phyloP scores from a whole-genome alignment of 2,329 filamentous ascomycete species.

The Camillea tinctor region DNA sequence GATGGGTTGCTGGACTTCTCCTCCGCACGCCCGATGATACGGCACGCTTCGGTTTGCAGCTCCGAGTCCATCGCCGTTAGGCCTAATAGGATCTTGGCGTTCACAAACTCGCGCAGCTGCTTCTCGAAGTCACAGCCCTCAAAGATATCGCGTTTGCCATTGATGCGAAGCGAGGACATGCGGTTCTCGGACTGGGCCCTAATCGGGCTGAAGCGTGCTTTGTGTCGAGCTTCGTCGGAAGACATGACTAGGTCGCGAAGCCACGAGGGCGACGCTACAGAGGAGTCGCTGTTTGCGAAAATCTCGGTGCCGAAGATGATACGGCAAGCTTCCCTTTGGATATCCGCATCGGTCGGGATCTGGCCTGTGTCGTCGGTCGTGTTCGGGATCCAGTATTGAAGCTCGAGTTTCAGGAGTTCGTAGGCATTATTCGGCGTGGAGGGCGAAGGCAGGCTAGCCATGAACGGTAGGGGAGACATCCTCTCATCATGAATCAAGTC shows the following conservation, averaged over 20 bases:
- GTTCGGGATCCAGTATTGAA: conserved; percentile 51
- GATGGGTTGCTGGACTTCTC: conserved; percentile 48
- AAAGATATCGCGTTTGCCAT: conserved; percentile 57
- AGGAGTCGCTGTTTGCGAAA: conserved; percentile 40
- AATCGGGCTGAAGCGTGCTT: conserved; percentile 49
- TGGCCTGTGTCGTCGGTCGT: conserved; percentile 41
- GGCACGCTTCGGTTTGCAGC: conserved; percentile 58
- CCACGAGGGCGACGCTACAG: conserved; percentile 47
- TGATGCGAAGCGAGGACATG: conserved; percentile 51
- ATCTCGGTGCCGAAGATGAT: conserved; percentile 57
- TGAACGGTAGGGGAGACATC: conserved; percentile 54
- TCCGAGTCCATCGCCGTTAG: conserved; percentile 59
- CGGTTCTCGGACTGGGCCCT: conserved; percentile 46
- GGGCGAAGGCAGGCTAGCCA: conserved; percentile 43
- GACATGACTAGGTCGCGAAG: conserved; percentile 59
- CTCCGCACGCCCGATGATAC: conserved; percentile 57
- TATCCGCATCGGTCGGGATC: conserved; percentile 49
- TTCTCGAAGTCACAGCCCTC: conserved; percentile 55
- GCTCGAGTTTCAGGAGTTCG: conserved; percentile 58
- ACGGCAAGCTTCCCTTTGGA: conserved; percentile 58
- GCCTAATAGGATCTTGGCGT: conserved; percentile 51
- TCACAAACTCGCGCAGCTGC: conserved; percentile 55
- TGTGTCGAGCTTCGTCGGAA: conserved; percentile 40
- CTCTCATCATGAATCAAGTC: conserved; percentile 65
- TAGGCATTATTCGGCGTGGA: conserved; percentile 57